Conservation (phyloP, 768 basidiomycete species). For the Amanita fuliginea region DNA sequence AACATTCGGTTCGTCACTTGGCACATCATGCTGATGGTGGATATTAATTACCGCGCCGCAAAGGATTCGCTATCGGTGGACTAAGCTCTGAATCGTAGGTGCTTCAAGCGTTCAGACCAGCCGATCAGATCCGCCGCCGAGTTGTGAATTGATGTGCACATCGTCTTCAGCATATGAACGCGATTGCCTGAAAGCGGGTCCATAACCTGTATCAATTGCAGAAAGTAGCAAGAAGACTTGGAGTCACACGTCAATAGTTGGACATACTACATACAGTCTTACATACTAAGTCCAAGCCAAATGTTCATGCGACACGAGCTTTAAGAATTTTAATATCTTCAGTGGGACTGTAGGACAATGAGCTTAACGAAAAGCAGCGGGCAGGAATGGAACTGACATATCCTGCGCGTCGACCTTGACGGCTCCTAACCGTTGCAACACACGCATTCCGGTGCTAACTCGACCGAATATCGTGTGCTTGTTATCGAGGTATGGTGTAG, state of each 20-base stretch:
- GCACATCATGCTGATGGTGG: too few relatives aligned
- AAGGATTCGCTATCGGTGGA: too few relatives aligned
- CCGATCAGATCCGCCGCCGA: too few relatives aligned
- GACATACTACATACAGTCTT: neutral
- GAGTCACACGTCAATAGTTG: neutral
- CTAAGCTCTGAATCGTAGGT: too few relatives aligned
- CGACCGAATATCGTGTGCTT: conserved; percentile 90
- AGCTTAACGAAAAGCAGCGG: neutral
- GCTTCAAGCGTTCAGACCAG: too few relatives aligned
- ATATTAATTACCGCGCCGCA: too few relatives aligned
- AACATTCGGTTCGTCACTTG: too few relatives aligned
- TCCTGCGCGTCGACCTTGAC: conserved; percentile 87
- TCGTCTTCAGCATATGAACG: too few relatives aligned
- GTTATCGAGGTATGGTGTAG: conserved; percentile 75
- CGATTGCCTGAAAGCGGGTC: too few relatives aligned
- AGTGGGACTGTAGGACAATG: conserved; percentile 27
- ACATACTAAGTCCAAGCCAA: neutral
- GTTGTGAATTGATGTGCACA: too few relatives aligned
- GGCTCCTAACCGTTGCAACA: conserved; percentile 83
- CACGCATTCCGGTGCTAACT: conserved; percentile 83
- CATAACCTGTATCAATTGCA: too few relatives aligned
- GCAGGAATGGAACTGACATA: conserved; percentile 36
- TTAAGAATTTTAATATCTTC: conserved; percentile 92
- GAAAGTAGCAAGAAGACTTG: too few relatives aligned
- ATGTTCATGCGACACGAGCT: conserved; percentile 30